Base-by-base conservation (phyloP, 1,139 yeast genomes). In the Sugiyamaella xylanicola region DNA sequence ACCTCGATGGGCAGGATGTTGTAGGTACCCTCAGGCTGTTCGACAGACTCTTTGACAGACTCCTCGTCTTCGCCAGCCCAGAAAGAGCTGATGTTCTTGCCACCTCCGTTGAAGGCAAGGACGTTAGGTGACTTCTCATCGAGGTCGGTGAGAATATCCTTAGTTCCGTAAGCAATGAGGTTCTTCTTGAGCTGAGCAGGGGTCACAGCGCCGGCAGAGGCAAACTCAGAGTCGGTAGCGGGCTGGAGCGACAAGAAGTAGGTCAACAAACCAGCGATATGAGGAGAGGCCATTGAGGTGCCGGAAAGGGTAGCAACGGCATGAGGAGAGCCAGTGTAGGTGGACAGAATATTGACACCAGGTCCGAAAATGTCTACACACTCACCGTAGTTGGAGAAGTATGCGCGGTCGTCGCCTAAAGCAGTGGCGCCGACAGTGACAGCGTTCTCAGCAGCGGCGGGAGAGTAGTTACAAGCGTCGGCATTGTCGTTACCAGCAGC, bases 211-310 rank as follows among this genome's bases (percentile, higher is more conserved):
- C 85, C 80, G 51, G 82, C 77, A 61, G 81, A 76, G 69, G 80
- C 81, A 68, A 77, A 89, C 72, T 85, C 88, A 47, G 97, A 90
- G 60, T 81, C 86, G 29, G 87, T 74, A 54, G 84, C 87, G 64
- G 99, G 99, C 76, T 89, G 95, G 73, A 93, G 84, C 20, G 97
- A 89, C 66, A 93, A 78, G 76, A 83, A 92, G 81, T 93, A 93
- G 3, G 97, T 71, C 59, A 76, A 66, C 72, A 93, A 80, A 65
- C 99, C 99, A 60, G 91, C 87, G 71, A 93, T 87, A 72, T 93
- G 98, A 54, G 99, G 99, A 47, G 98, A 89, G 36, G 99, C 99
- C 99, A 93, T 93, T 19, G 99, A 93, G 19, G 99, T 93, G 76
- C 99, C 99, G 41, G 97, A 90, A 74, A 93, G 81, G 53, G 93